phyloP scores from a whole-genome alignment of 2,329 filamentous ascomycete species.

The Hansfordia pulvinata region DNA sequence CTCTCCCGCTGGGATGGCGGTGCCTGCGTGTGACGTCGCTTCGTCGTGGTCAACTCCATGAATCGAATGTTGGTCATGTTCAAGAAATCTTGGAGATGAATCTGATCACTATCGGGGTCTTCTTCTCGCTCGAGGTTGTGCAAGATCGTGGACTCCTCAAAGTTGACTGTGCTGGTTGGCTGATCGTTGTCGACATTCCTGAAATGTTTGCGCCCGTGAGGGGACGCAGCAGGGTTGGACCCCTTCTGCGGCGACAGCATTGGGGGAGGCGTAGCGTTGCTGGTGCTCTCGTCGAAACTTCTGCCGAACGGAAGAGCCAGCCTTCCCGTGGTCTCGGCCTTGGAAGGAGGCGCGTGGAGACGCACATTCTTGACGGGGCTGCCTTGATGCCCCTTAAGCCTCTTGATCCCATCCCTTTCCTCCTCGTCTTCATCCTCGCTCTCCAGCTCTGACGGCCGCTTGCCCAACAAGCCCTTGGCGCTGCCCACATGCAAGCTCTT shows the following conservation, averaged over 20 bases:
- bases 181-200: constrained; percentile 36
- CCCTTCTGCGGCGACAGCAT: constrained; percentile 33
- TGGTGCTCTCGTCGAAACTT: constrained; percentile 26
- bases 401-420: constrained; percentile 49
- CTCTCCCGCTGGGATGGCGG: constrained; percentile 33
- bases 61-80: constrained; percentile 95
- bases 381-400: constrained; percentile 55
- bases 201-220: constrained; percentile 40
- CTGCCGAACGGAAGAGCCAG: constrained; percentile 33
- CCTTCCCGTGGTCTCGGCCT: constrained; percentile 50
- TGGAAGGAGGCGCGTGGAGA: constrained; percentile 55
- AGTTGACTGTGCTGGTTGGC: constrained; percentile 26
- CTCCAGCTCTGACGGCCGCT: constrained; percentile 60
- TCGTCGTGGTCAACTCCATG: constrained; percentile 96
- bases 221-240: constrained; percentile 32
- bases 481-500: constrained; percentile 69
- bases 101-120: constrained; percentile 44
- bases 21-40: constrained; percentile 71
- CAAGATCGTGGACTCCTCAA: constrained; percentile 25
- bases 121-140: constrained; percentile 27
- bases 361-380: constrained; percentile 67
- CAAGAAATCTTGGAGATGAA: constrained; percentile 83
- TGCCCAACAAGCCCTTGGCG: constrained; percentile 59
- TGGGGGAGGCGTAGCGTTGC: constrained; percentile 24
- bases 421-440: constrained; percentile 46